These are phyloP conservation scores for Coemansia sp. DNA, from an alignment of 192 early-diverging fungal species.

Conservation along the genomic window DNA sequence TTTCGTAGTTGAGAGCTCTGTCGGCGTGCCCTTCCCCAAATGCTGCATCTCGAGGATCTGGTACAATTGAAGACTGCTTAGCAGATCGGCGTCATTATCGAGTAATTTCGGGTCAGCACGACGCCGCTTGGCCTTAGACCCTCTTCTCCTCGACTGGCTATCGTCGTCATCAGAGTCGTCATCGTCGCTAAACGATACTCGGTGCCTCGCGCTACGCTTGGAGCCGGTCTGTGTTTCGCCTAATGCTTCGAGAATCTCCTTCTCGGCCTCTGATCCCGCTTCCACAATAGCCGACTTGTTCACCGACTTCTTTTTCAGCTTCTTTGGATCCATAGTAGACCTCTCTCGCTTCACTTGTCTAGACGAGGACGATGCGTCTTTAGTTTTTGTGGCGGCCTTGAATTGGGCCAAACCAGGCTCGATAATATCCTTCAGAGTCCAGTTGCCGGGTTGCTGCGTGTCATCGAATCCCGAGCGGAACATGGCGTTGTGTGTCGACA, in stretches of 20 bases:
- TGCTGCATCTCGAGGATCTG: slow-evolving; percentile 38
- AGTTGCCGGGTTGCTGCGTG: slow-evolving; percentile 66
- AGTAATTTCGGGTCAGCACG: slow-evolving; percentile 13
- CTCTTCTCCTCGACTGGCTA: slow-evolving; percentile 1
- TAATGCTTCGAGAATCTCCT: slow-evolving; percentile 44
- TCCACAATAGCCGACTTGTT: slow-evolving; percentile 7
- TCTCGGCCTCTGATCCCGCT: slow-evolving; percentile 29
- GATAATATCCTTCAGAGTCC: slow-evolving; percentile 33
- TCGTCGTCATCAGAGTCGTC: slow-evolving; percentile 26
- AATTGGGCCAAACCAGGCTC: slow-evolving; percentile 16
- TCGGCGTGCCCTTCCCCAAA: background rate
- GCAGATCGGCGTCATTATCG: slow-evolving; percentile 34
- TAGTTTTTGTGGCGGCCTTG: slow-evolving; percentile 24
- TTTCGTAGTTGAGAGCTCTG: background rate
- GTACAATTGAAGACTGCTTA: slow-evolving; percentile 45
- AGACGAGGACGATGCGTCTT: slow-evolving; percentile 1
- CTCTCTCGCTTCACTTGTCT: slow-evolving; percentile 59
- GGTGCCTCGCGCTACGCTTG: slow-evolving; percentile 22
- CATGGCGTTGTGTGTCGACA: slow-evolving; percentile 74
- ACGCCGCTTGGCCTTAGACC: slow-evolving; percentile 26
- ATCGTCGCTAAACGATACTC: slow-evolving; percentile 53
- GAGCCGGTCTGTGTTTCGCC: slow-evolving; percentile 22
- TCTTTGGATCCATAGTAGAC: slow-evolving; percentile 37
- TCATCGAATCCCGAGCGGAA: slow-evolving; percentile 77
- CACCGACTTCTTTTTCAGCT: slow-evolving; percentile 1